These are phyloP conservation scores for Cyberlindnera samutprakarnensis DNA, from an alignment of 805 yeast species.

Conservation along the genomic window DNA sequence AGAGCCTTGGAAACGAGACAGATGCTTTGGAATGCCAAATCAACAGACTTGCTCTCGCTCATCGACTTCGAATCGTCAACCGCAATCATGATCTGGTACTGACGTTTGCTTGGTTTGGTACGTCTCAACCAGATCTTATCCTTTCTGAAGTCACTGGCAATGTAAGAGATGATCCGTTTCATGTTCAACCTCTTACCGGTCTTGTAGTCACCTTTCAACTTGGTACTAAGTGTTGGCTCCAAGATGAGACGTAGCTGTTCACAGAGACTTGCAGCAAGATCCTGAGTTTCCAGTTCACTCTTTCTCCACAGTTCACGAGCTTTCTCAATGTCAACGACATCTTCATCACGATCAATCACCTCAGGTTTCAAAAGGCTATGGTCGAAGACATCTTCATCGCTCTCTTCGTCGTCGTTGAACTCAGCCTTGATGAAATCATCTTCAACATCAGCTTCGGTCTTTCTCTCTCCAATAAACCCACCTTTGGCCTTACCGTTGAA, in stretches of 20 bases:
- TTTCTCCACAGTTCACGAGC: slow-evolving; percentile 76
- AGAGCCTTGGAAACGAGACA: slow-evolving; percentile 91
- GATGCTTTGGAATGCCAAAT: slow-evolving; percentile 89
- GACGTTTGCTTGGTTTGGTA: slow-evolving; percentile 95
- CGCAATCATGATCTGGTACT: slow-evolving; percentile 95
- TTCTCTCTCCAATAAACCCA: slow-evolving; percentile 43
- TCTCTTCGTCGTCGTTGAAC: slow-evolving; percentile 17
- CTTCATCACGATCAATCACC: slow-evolving; percentile 18
- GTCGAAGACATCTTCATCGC: slow-evolving; percentile 18
- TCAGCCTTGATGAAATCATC: slow-evolving; percentile 28
- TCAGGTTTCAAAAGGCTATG: slow-evolving; percentile 16
- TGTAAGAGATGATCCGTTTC: slow-evolving; percentile 96
- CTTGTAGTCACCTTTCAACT: slow-evolving; percentile 89
- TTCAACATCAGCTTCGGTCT: slow-evolving; percentile 22
- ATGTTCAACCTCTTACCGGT: slow-evolving; percentile 95
- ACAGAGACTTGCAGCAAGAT: slow-evolving; percentile 76
- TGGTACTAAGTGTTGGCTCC: slow-evolving; percentile 96
- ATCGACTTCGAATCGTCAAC: slow-evolving; percentile 96
- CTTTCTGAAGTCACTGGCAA: slow-evolving; percentile 94
- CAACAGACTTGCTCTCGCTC: slow-evolving; percentile 88
- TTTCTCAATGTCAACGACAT: slow-evolving; percentile 48
- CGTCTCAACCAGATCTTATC: slow-evolving; percentile 98
- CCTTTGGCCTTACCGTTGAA: slow-evolving; percentile 43
- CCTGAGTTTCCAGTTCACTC: slow-evolving; percentile 81
- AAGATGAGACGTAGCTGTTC: slow-evolving; percentile 89